These are phyloP conservation scores for Dimocarpus longan DNA, from an alignment of 345 rosid species.

Conservation along the genomic window DNA sequence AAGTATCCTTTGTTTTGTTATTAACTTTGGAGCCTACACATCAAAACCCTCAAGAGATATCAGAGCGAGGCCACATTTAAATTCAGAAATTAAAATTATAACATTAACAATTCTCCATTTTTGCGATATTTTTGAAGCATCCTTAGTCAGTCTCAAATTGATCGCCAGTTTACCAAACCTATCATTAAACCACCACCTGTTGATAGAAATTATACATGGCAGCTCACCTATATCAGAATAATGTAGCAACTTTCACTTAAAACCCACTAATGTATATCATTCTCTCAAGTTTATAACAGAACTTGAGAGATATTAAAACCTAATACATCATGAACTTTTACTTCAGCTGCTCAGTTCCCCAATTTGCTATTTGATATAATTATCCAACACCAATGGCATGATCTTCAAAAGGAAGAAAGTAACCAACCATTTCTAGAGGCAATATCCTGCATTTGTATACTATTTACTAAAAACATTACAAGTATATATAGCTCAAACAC, in stretches of 20 bases:
- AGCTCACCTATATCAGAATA: background rate
- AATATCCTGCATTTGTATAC: background rate
- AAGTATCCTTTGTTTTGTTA: background rate
- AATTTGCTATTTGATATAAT: background rate
- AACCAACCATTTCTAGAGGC: background rate
- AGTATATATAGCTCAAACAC: background rate
- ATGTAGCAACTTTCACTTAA: background rate
- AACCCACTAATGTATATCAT: background rate
- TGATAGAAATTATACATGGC: slow-evolving; percentile 3
- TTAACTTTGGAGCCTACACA: background rate
- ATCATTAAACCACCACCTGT: background rate
- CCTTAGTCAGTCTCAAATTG: background rate
- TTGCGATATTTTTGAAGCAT: background rate
- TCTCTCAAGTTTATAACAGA: background rate
- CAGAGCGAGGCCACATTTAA: background rate
- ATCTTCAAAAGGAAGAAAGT: too few species aligned
- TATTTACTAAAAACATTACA: background rate
- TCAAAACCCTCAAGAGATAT: background rate
- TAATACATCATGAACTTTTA: background rate
- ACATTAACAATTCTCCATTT: background rate
- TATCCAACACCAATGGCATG: background rate
- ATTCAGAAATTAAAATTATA: background rate
- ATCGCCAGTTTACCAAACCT: background rate
- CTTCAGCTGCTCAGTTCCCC: slow-evolving; percentile 10
- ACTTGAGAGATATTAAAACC: background rate